phyloP scores from a whole-genome alignment of 1,139 yeast genomes.

The Scheffersomyces stambukii region DNA sequence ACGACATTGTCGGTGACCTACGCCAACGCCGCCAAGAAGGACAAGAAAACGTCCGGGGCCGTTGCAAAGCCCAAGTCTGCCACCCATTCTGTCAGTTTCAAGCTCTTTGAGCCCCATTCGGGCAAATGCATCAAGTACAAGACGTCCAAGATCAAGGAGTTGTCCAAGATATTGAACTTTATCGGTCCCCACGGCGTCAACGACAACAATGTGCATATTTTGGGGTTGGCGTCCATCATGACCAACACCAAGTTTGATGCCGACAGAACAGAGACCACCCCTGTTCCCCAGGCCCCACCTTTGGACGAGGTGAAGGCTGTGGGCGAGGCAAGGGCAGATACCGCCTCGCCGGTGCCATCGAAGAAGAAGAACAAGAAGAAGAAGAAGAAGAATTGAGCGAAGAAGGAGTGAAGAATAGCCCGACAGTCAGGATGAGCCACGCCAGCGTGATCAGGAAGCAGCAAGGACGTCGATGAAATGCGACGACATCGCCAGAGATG shows the following conservation, averaged over 20 bases:
- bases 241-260: slow-evolving; percentile 35
- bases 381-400: slow-evolving; percentile 20
- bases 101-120: slow-evolving; percentile 65
- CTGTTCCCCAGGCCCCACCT: too few relatives aligned
- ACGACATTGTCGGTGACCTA: slow-evolving; percentile 39
- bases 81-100: slow-evolving; percentile 49
- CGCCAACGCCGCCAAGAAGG: slow-evolving; percentile 21
- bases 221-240: slow-evolving; percentile 42
- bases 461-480: too few relatives aligned
- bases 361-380: slow-evolving; percentile 22
- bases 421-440: too few relatives aligned
- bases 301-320: slow-evolving; percentile 3
- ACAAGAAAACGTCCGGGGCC: slow-evolving; percentile 13
- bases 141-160: slow-evolving; percentile 68
- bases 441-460: too few relatives aligned
- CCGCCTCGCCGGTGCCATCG: slow-evolving; percentile 6
- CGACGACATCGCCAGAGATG: too few relatives aligned
- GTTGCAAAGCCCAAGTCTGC: slow-evolving; percentile 13
- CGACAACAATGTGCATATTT: slow-evolving; percentile 15
- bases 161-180: slow-evolving; percentile 74
- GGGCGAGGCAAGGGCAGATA: slow-evolving; percentile 3
- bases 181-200: slow-evolving; percentile 78
- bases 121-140: slow-evolving; percentile 64
- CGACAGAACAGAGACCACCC: slow-evolving; percentile 14
- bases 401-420: slow-evolving; percentile 12